Base-by-base conservation (phyloP, 768 basidiomycete genomes). In the Leccinellum rugosiceps region DNA sequence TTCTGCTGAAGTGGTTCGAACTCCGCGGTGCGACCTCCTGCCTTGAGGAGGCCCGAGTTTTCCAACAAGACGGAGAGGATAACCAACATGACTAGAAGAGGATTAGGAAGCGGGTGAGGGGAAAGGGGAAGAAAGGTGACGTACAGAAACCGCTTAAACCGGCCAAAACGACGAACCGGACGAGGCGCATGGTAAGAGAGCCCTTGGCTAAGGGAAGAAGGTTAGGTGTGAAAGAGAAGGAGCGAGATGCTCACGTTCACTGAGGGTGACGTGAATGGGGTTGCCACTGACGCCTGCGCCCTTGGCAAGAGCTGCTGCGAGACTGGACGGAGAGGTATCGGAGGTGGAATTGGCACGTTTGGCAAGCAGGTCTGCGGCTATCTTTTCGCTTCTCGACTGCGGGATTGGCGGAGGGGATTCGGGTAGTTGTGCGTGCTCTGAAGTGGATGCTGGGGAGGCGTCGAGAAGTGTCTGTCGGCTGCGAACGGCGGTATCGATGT, bases 41-140 rank as follows among this genome's bases (percentile, higher is more conserved):
- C 86, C 76, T 96, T 96, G 77, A 97, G 83, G 43, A 98, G 79
- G 4, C 95, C 95, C 25, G 92, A 89, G 71, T 93, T 95, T 74
- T 98, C 96, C 64, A 98, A 83, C 63, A 97, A 79, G 32, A 97
- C 87, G 1, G 93, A 89, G 25, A 98, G 76, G 32, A 95, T 79
- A 52, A 95, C 91, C 56, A 98, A 76, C 69, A 93, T 80, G 72
- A 91, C 89, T 91, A 59, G 28, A 46, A 17, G 26, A 38, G 38
- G 17, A 43, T 67, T 13, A 67, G 53, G 21, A 14, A 30, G 23
- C 3, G 23, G 45, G 19, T 59, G 32, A 19, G 46, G 41, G 50
- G 25, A 4, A n/a, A n/a, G 25, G 25, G 4, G 9, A 41, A 2
- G 4, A 26, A 8, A 50, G 41, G 32, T 45, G 9, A 78, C 88